Evolutionary conservation across 139 green algal species (phyloP), one percentile per base, ranked within the genome.

Genomic region (Auxenochlorella pyrenoidosa): DNA sequence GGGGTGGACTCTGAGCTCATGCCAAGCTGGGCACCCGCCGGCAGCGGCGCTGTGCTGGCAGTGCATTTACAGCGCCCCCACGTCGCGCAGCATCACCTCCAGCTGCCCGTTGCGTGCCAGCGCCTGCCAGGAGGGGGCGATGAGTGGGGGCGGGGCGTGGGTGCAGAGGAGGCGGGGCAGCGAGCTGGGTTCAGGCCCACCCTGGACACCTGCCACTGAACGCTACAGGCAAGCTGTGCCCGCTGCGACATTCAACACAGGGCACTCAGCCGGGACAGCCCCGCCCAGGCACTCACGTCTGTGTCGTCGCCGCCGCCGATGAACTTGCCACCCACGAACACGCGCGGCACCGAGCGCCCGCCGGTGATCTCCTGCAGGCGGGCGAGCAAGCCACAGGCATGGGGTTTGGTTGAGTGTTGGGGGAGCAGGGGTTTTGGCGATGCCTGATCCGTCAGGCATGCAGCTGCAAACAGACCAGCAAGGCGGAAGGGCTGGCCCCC

Each of bases 241-340:
- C n/a, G n/a, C n/a, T n/a, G n/a, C n/a, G n/a, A n/a, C 41, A 16
- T 30, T 19, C 40, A 82, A 32, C 32, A 26, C 5, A 68, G 5
- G 60, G 60, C 60, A 68, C 40, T 81, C 38, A 0, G 36, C 36
- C 5, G 47, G 32, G 30, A 41, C 28, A 68, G 40, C 26, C 16
- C 44, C 6, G 26, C 30, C 22, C 47, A 24, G 22, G 54, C 54
- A 40, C 83, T 88, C 58, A 83, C 84, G 15, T 92, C 89, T 4
- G 86, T 90, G 66, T 92, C 89, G 77, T 92, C 89, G 34, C 89
- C 89, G 24, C 89, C 89, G 43, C 89, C 89, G 43, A 92, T 88
- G 68, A 88, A 92, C 54, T 83, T 58, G 75, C 43, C 51, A 28
- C 32, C 32, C 24, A 82, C 32, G 22, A 66, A 65, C 76, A 63